These are phyloP conservation scores for Talaromyces sp. DNA, from an alignment of 2,329 filamentous ascomycete genomes.

Conservation along the genomic window DNA sequence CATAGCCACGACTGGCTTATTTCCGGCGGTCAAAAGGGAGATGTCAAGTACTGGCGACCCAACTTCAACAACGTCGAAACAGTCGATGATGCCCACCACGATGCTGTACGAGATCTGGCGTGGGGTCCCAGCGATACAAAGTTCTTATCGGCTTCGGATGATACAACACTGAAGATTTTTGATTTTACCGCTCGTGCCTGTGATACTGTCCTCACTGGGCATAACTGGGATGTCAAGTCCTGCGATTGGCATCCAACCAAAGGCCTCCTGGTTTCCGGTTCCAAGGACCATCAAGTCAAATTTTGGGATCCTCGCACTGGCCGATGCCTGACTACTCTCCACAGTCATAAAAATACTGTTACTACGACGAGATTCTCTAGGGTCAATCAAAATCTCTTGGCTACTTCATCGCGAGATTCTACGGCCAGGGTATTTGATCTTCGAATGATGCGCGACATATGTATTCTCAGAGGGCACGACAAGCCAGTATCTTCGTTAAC, in stretches of 20 bases:
- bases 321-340: constrained; percentile 84
- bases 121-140: constrained; percentile 94
- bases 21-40: constrained; percentile 88
- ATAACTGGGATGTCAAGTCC: constrained; percentile 95
- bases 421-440: constrained; percentile 91
- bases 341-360: constrained; percentile 96
- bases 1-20: constrained; percentile 96
- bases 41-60: constrained; percentile 97
- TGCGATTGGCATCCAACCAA: constrained; percentile 98
- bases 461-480: constrained; percentile 86
- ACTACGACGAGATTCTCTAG: constrained; percentile 89
- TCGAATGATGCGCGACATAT: constrained; percentile 96
- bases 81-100: constrained; percentile 75
- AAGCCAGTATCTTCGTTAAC: constrained; percentile 90
- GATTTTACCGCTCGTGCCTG: constrained; percentile 85
- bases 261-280: constrained; percentile 88
- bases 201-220: constrained; percentile 81
- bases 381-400: constrained; percentile 75
- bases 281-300: constrained; percentile 95
- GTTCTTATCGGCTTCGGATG: constrained; percentile 93
- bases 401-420: constrained; percentile 88
- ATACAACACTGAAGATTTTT: constrained; percentile 89
- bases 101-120: constrained; percentile 84
- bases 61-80: constrained; percentile 99
- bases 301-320: constrained; percentile 95